Conservation (phyloP, 2,329 filamentous ascomycete species). For the Aspergillus eucalypticola region DNA sequence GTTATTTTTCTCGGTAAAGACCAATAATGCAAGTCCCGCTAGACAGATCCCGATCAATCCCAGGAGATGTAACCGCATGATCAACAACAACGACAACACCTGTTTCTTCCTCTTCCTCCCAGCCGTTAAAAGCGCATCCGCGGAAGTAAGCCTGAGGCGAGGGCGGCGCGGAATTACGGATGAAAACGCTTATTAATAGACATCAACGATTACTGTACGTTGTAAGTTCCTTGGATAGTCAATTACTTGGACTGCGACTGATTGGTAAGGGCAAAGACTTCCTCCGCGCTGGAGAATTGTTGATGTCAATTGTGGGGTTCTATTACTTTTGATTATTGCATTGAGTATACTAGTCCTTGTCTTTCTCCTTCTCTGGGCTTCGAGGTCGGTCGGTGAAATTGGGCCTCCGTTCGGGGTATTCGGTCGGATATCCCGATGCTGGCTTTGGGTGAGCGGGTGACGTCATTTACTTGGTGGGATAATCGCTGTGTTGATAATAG, state of each 20-base stretch:
- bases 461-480: no score
- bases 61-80: background rate
- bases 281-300: background rate
- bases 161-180: constrained; percentile 1
- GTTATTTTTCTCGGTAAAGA: background rate
- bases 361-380: no score
- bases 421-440: no score
- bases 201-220: no score
- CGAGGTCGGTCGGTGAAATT: background rate
- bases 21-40: background rate
- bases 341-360: no score
- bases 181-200: background rate
- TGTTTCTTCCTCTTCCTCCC: background rate
- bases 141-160: background rate
- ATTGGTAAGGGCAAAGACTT: background rate
- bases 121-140: no score
- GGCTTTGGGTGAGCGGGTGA: no score
- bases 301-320: background rate
- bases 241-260: no score
- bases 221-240: no score
- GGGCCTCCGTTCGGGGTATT: no score
- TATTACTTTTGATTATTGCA: no score
- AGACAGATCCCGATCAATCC: background rate
- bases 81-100: background rate
- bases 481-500: background rate